Conservation (phyloP, 106 monocot genomes). For the Phalaenopsis aphrodite region DNA sequence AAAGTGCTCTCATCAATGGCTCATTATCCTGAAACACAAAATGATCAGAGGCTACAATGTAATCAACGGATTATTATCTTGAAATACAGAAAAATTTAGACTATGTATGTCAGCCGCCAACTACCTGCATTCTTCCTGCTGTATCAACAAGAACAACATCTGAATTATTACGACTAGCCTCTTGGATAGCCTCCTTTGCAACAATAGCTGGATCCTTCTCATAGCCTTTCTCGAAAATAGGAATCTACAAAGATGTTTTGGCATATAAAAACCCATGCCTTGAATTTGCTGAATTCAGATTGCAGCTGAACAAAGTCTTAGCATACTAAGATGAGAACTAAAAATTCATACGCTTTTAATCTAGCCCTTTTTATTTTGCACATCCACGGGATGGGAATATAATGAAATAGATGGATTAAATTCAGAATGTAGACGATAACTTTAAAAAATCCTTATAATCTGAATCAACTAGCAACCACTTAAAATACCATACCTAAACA, state of each 20-base stretch:
- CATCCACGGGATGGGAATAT: too few species aligned
- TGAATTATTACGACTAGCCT: slow-evolving; percentile 68
- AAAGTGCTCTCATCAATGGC: slow-evolving; percentile 92
- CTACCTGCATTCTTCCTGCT: slow-evolving; percentile 96
- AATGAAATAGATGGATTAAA: too few species aligned
- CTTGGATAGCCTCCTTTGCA: slow-evolving; percentile 92
- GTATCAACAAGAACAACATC: slow-evolving; percentile 99
- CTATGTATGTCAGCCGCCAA: background rate
- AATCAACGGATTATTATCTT: background rate
- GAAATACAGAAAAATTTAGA: background rate
- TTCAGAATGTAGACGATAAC: too few species aligned
- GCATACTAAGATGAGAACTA: background rate
- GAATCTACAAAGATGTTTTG: slow-evolving; percentile 52
- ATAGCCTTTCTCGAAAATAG: slow-evolving; percentile 96
- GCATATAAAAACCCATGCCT: background rate
- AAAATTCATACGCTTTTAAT: background rate
- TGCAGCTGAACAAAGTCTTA: background rate
- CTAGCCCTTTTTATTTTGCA: background rate
- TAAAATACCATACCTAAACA: background rate
- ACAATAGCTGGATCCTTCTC: slow-evolving; percentile 98
- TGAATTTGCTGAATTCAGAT: background rate
- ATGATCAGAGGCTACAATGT: background rate
- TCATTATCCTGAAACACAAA: slow-evolving; percentile 77
- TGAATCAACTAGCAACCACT: too few species aligned
- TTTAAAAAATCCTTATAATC: too few species aligned